Percentiles rank a stretch among this genome's conserved stretches.
phyloP scores from a whole-genome alignment of 805 yeast species.

The Metschnikowia proteae region DNA sequence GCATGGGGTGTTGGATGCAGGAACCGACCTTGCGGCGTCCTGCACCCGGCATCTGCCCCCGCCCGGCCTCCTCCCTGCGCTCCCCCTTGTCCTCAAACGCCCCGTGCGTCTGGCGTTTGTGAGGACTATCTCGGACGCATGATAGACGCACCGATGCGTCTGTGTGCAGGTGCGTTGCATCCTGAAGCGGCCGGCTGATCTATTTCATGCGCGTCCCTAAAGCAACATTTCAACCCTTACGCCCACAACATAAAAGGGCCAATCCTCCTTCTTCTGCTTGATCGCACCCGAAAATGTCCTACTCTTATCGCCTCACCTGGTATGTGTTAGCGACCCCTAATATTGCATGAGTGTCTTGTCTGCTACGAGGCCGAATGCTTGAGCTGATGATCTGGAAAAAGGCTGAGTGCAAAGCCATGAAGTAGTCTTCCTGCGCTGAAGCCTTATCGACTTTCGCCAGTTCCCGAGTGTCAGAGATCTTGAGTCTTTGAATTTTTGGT shows the following conservation, averaged over 20 bases:
- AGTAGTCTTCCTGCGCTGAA: too few species aligned
- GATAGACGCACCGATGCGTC: conserved; percentile 5
- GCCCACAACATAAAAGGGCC: not conserved
- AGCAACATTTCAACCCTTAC: conserved; percentile 2
- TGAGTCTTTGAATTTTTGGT: too few species aligned
- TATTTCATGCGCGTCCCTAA: conserved; percentile 6
- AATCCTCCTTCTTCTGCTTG: not conserved
- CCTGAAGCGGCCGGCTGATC: not conserved
- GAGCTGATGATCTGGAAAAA: too few species aligned
- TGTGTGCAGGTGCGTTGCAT: conserved; percentile 2
- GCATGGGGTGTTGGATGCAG: too few species aligned
- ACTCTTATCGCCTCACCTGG: conserved; percentile 9
- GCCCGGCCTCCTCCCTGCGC: not conserved
- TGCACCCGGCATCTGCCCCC: too few species aligned
- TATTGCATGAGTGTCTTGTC: too few species aligned
- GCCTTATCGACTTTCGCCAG: too few species aligned
- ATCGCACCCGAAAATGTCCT: conserved; percentile 6
- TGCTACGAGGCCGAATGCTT: too few species aligned
- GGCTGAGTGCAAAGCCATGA: too few species aligned
- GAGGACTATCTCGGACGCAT: conserved; percentile 3
- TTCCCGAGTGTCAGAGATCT: too few species aligned
- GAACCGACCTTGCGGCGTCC: too few species aligned
- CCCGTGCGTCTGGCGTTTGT: conserved; percentile 1
- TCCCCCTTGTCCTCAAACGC: not conserved
- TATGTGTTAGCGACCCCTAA: conserved; percentile 1